Evolutionary conservation across 768 basidiomycete genomes (phyloP), one percentile per base, ranked within the genome.

Genomic region (Rhizopogon rudus): DNA sequence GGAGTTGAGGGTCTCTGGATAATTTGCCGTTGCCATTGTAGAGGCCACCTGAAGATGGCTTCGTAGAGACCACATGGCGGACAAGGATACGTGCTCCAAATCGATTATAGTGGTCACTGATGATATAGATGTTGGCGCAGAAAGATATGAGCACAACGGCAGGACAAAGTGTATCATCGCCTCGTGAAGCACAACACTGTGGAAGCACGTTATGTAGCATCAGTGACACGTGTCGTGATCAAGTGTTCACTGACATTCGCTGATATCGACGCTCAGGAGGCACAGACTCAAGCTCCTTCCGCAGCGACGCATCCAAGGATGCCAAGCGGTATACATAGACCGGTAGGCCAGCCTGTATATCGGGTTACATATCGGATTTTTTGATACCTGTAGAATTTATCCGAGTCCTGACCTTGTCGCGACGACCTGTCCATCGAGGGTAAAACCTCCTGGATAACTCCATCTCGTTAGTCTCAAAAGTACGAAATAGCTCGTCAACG

Each of bases 371-470:
- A 14, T 44, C 41, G 39, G 13, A 52, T 37, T 7, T 4, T 25
- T 16, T 55, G 20, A 57, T 39, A 20, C 29, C 22, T 14, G 22
- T 16, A 31, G 40, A 40, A 29, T n/a, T 49, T 53, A 43, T 42
- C 25, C 12, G 25, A 17, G n/a, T 1, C 17, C 25, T 2, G 60
- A 85, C 89, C 74, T 87, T 88, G 66, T 91, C 86, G 59, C 88
- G 73, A 44, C 86, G 75, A 0, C 90, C 91, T 0, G 88, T 91
- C 88, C 88, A 92, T 33, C 86, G 78, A 1, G 90, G 88, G 70
- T 92, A 93, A 57, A 84, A 87, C 50, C 77, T 72, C 61, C 80
- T 79, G 0, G 84, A 67, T 9, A 65, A 63, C 65, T 86, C 81
- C 52, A 91, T 76, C 59, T 91, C 91, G 7, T 76, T 76, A 0